A percentile compares a stretch with the other conserved stretches of the same genome.
Conservation (phyloP, 2,329 filamentous ascomycete species). For the Xylariales sp. region DNA sequence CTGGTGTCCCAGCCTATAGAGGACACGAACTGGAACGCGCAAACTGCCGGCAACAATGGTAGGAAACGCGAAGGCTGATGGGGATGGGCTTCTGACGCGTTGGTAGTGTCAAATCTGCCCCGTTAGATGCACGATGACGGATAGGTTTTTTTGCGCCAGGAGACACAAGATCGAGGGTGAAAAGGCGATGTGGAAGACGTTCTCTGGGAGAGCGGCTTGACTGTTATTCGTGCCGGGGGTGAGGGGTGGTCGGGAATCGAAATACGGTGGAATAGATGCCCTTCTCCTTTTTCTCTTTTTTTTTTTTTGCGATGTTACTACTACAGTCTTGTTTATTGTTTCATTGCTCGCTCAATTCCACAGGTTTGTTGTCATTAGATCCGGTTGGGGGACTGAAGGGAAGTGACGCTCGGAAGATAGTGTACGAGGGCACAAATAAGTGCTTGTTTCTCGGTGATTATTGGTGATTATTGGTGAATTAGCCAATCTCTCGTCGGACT, state of each 20-base stretch:
- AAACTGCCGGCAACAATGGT: slow-evolving; percentile 10
- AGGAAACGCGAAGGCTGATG: background rate
- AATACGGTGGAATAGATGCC: slow-evolving; percentile 39
- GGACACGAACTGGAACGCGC: slow-evolving; percentile 18
- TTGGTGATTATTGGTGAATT: slow-evolving; percentile 31
- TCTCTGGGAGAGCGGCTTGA: slow-evolving; percentile 15
- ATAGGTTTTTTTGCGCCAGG: slow-evolving; percentile 7
- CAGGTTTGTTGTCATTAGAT: slow-evolving; percentile 16
- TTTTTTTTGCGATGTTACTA: slow-evolving; percentile 44
- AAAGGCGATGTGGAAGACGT: slow-evolving; percentile 11
- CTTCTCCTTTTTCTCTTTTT: too few species aligned
- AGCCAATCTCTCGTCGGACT: slow-evolving; percentile 29
- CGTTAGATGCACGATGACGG: slow-evolving; percentile 11
- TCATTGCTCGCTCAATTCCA: slow-evolving; percentile 34
- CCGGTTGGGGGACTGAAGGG: slow-evolving; percentile 15
- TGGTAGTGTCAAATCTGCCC: slow-evolving; percentile 2
- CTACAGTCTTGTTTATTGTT: slow-evolving; percentile 42
- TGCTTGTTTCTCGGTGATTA: slow-evolving; percentile 22
- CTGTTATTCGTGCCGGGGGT: slow-evolving; percentile 33
- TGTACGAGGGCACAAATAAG: slow-evolving; percentile 20
- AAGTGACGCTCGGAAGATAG: slow-evolving; percentile 12
- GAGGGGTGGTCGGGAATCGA: slow-evolving; percentile 38
- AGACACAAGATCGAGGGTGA: background rate
- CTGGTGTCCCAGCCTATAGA: slow-evolving; percentile 7
- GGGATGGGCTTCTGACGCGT: slow-evolving; percentile 12